Conservation (phyloP, 345 rosid species). For the Turnera subulata region DNA sequence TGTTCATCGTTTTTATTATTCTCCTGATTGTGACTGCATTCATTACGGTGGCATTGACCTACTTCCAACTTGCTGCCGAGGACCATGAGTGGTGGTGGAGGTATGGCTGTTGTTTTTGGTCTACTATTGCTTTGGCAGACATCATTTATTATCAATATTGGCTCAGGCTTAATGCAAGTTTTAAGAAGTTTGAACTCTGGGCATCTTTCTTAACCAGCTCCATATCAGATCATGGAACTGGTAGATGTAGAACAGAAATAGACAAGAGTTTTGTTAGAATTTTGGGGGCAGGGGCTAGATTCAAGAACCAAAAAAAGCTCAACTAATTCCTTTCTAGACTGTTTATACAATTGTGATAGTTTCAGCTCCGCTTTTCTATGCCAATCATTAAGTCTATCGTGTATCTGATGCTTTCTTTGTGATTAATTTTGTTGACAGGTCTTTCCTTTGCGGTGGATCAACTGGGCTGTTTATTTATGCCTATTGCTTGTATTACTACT, state of each 20-base stretch:
- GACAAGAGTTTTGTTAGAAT: too few species aligned
- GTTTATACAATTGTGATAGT: too few species aligned
- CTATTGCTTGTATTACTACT: constrained; percentile 71
- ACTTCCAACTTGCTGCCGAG: constrained; percentile 36
- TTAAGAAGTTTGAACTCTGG: too few species aligned
- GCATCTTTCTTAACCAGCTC: too few species aligned
- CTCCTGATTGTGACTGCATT: constrained; percentile 32
- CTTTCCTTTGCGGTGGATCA: constrained; percentile 83
- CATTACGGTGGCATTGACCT: constrained; percentile 33
- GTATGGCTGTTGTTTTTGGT: constrained; percentile 2
- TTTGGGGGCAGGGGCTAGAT: too few species aligned
- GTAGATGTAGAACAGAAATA: too few species aligned
- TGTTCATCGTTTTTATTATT: constrained; percentile 32
- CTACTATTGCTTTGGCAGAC: neutral
- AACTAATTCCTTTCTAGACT: too few species aligned
- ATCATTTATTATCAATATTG: too few species aligned
- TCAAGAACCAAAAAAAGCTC: too few species aligned
- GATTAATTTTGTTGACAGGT: constrained; percentile 33
- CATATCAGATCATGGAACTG: too few species aligned
- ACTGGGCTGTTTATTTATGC: constrained; percentile 68
- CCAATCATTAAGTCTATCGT: neutral
- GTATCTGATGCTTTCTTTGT: neutral
- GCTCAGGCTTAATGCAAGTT: too few species aligned
- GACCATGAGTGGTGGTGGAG: constrained; percentile 39
- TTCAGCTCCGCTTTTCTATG: neutral